Evolutionary conservation across 2,329 filamentous ascomycete genomes (phyloP).

Genomic region (Aspergillus clavatus): DNA sequence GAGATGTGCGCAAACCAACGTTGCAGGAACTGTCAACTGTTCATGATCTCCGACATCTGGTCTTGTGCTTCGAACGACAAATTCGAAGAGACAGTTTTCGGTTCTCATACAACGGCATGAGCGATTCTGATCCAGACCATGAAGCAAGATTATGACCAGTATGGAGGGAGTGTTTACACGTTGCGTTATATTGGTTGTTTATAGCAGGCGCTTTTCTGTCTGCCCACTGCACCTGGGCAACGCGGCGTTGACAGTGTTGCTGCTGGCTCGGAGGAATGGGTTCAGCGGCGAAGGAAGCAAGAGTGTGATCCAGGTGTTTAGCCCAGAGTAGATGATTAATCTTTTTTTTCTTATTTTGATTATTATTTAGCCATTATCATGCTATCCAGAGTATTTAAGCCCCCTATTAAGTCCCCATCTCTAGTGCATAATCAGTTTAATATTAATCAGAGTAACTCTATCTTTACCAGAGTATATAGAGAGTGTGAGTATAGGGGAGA

Average conservation of each 20-base stretch:
- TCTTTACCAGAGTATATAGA: too few relatives aligned
- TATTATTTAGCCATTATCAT: conserved; percentile 1
- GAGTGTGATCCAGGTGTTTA: conserved; percentile 33
- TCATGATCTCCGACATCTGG: neutral
- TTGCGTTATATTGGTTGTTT: conserved; percentile 5
- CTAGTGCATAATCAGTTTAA: neutral
- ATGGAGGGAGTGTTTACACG: conserved; percentile 3
- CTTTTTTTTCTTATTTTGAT: neutral
- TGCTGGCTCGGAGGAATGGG: conserved; percentile 12
- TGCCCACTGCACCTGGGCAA: neutral
- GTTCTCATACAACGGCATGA: neutral
- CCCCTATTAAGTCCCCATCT: neutral
- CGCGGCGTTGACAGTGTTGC: conserved; percentile 8
- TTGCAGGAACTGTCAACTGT: neutral
- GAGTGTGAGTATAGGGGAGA: neutral
- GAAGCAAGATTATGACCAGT: neutral
- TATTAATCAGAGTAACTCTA: conserved; percentile 6
- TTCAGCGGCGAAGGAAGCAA: conserved; percentile 19
- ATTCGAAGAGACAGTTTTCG: neutral
- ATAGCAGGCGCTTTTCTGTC: conserved; percentile 3
- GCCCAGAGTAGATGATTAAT: conserved; percentile 2
- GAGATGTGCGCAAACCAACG: neutral
- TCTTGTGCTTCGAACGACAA: neutral
- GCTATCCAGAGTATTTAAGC: too few relatives aligned
- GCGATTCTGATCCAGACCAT: neutral